Percentiles rank a stretch among this genome's conserved stretches.
Evolutionary conservation across 1,139 yeast species (phyloP).

Genomic region (Yamadazyma membranifaciens): DNA sequence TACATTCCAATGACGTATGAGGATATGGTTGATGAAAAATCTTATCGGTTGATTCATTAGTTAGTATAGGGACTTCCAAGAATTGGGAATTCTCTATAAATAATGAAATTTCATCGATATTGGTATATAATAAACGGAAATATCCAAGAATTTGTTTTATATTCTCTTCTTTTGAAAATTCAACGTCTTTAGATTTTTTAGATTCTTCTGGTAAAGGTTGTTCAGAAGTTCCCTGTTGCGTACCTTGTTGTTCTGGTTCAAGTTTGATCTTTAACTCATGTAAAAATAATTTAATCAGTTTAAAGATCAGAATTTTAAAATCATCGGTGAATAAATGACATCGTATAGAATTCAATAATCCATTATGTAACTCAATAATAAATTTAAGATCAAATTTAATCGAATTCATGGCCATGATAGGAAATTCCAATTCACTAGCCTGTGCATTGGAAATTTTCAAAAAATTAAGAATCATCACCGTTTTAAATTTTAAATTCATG

Average conservation of each 20-base stretch:
- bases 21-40: slow-evolving; percentile 26
- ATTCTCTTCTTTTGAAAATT: neutral
- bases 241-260: neutral
- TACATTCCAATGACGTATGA: slow-evolving; percentile 26
- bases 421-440: slow-evolving; percentile 9
- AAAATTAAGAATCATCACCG: slow-evolving; percentile 16
- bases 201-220: neutral
- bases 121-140: slow-evolving; percentile 13
- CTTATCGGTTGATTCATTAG: slow-evolving; percentile 26
- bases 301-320: slow-evolving; percentile 25
- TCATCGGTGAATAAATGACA: slow-evolving; percentile 28
- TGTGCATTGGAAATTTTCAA: slow-evolving; percentile 10
- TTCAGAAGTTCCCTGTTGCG: too few relatives aligned
- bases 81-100: slow-evolving; percentile 31
- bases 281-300: slow-evolving; percentile 18
- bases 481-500: slow-evolving; percentile 21
- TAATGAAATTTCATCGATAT: slow-evolving; percentile 21
- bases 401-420: slow-evolving; percentile 19
- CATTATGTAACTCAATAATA: slow-evolving; percentile 20
- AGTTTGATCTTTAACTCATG: slow-evolving; percentile 9
- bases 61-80: slow-evolving; percentile 36
- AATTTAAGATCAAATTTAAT: slow-evolving; percentile 24
- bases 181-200: neutral
- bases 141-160: neutral
- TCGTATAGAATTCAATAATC: slow-evolving; percentile 20